Base-by-base conservation (phyloP, 805 yeast species). In the Candida schatavii region DNA sequence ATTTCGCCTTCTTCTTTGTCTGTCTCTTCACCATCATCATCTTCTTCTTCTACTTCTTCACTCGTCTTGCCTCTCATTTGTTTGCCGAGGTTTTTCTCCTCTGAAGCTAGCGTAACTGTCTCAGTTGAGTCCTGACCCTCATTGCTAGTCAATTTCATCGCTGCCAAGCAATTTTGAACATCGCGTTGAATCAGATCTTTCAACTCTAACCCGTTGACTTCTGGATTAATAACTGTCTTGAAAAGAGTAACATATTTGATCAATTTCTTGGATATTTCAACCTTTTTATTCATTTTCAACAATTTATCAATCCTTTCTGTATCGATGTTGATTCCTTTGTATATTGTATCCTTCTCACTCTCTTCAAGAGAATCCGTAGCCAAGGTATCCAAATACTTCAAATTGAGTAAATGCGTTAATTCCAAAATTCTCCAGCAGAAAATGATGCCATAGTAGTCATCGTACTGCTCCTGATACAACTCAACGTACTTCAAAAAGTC, bases 401-500 rank as follows among this genome's bases (percentile, higher is more conserved):
- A 41, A 39, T 58, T 66, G 40, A 68, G 51, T 44, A 62, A 60
- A 43, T 65, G 57, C 13, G 61, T 46, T 11, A 68, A 51, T 31
- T 62, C 71, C 40, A 66, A 45, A 4, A 68, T 37, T 49, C 74
- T 60, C 72, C 72, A 69, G 28, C 55, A 48, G n/a, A 56, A 50
- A 2, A 69, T 29, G 3, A 63, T 43, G 1, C 50, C 57, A 43
- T 59, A 68, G 25, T 57, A 50, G 41, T 61, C 52, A 10, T 39
- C 14, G n/a, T 37, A 36, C 41, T 48, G 51, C 21, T 51, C 50
- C 31, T 56, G 52, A 35, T 43, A 54, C 30, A 55, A 39, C 44
- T 68, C 74, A 17, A 61, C 56, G 42, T 57, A 68, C 33, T 58
- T 61, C 26, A 61, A 40, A 21, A 50, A 45, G 43, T 66, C 63